Conservation (phyloP, 2,329 filamentous ascomycete species). For the Pseudocercospora musae region DNA sequence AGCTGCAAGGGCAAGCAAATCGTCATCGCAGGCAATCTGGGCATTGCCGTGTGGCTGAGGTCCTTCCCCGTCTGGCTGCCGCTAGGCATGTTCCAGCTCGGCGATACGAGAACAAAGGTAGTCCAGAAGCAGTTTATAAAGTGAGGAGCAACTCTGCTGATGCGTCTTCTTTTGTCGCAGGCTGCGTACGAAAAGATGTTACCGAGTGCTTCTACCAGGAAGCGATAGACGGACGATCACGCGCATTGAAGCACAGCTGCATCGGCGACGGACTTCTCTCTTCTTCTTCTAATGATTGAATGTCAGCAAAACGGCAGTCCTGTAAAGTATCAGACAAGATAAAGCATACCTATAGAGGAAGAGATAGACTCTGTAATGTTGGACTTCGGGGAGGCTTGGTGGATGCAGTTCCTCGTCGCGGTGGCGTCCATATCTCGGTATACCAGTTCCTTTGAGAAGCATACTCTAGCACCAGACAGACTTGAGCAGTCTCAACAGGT, state of each 20-base stretch:
- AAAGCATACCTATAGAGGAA: background rate
- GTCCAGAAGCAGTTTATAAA: slow-evolving; percentile 1
- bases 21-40: slow-evolving; percentile 34
- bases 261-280: background rate
- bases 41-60: slow-evolving; percentile 12
- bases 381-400: background rate
- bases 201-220: background rate
- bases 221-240: background rate
- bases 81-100: slow-evolving; percentile 13
- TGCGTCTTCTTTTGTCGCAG: background rate
- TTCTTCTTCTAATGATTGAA: background rate
- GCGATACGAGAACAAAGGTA: slow-evolving; percentile 14
- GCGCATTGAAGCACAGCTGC: background rate
- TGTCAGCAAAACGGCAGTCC: slow-evolving; percentile 3
- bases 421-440: background rate
- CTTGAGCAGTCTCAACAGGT: too few species aligned
- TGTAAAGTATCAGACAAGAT: background rate
- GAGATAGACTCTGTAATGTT: slow-evolving; percentile 2
- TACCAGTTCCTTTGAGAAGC: background rate
- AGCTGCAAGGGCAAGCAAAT: slow-evolving; percentile 42
- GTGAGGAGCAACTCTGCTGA: background rate
- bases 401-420: background rate
- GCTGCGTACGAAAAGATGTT: background rate
- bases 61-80: slow-evolving; percentile 16
- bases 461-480: too few species aligned